Evolutionary conservation across 805 yeast species (phyloP).

Genomic region (Wickerhamiella spandovensis): DNA sequence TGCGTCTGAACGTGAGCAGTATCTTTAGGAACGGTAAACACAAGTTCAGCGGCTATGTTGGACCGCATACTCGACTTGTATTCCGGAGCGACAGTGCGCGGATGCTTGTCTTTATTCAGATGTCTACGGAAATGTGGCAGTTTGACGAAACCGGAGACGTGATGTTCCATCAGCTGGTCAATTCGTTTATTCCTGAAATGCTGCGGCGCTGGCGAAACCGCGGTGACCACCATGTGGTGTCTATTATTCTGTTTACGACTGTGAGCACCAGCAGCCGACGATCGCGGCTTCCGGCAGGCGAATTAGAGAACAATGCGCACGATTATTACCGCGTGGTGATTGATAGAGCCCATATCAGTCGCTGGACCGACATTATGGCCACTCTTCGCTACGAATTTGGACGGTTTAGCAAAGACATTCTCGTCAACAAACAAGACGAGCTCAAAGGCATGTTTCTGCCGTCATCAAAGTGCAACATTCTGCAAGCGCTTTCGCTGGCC

Average conservation of each 20-base stretch:
- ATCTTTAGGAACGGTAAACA: constrained; percentile 57
- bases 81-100: constrained; percentile 88
- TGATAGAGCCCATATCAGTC: constrained; percentile 76
- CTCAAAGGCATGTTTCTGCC: constrained; percentile 63
- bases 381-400: constrained; percentile 74
- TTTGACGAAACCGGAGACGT: constrained; percentile 95
- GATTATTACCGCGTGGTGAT: constrained; percentile 91
- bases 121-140: constrained; percentile 95
- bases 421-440: constrained; percentile 32
- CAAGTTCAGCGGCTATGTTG: constrained; percentile 62
- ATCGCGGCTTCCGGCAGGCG: constrained; percentile 45
- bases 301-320: constrained; percentile 44
- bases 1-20: constrained; percentile 51
- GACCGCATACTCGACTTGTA: constrained; percentile 58
- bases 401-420: constrained; percentile 61
- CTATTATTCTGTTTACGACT: constrained; percentile 77
- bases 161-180: constrained; percentile 80
- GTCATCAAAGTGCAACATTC: constrained; percentile 73
- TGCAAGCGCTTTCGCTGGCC: constrained; percentile 80
- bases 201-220: constrained; percentile 77
- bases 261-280: constrained; percentile 35
- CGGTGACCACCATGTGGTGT: constrained; percentile 81
- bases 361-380: constrained; percentile 90
- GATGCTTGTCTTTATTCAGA: constrained; percentile 69
- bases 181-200: constrained; percentile 81